Evolutionary conservation across 106 monocot species (phyloP).

Genomic region (Dendrobium officinale): DNA sequence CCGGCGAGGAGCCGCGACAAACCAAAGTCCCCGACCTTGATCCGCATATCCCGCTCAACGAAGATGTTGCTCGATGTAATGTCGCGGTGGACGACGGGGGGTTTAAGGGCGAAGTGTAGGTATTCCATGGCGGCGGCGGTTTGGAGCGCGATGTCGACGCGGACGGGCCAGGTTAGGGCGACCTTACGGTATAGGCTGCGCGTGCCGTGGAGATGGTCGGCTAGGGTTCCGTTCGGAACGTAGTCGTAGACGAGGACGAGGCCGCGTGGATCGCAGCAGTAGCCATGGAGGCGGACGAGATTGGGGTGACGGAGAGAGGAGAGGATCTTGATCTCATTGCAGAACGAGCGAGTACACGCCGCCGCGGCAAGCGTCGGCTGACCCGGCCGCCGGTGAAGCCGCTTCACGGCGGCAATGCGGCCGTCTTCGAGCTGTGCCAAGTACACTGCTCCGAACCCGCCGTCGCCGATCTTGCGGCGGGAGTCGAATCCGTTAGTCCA

Average conservation of each 20-base stretch:
- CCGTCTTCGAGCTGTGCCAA: slow-evolving; percentile 54
- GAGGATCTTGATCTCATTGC: slow-evolving; percentile 81
- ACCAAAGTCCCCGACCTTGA: slow-evolving; percentile 70
- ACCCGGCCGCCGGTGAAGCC: slow-evolving; percentile 46
- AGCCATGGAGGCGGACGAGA: slow-evolving; percentile 74
- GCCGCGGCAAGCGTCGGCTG: slow-evolving; percentile 15
- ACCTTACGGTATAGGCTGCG: slow-evolving; percentile 14
- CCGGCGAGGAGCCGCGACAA: slow-evolving; percentile 42
- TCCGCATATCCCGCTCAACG: slow-evolving; percentile 33
- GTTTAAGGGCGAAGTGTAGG: slow-evolving; percentile 74
- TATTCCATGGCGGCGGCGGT: slow-evolving; percentile 61
- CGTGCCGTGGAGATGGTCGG: slow-evolving; percentile 58
- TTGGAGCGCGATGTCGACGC: slow-evolving; percentile 67
- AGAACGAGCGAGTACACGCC: slow-evolving; percentile 47
- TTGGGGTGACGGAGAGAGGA: slow-evolving; percentile 71
- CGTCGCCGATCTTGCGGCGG: slow-evolving; percentile 52
- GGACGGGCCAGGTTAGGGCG: slow-evolving; percentile 44
- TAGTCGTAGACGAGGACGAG: slow-evolving; percentile 75
- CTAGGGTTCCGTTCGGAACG: slow-evolving; percentile 79
- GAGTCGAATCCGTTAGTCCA: slow-evolving; percentile 60
- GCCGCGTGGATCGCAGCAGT: slow-evolving; percentile 31
- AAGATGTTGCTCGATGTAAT: slow-evolving; percentile 82
- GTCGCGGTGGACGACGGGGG: slow-evolving; percentile 83
- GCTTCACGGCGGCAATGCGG: slow-evolving; percentile 54
- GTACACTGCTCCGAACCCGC: slow-evolving; percentile 73